These are phyloP conservation scores for Phaeosphaeriaceae sp. DNA, from an alignment of 2,329 filamentous ascomycete species.

Conservation along the genomic window DNA sequence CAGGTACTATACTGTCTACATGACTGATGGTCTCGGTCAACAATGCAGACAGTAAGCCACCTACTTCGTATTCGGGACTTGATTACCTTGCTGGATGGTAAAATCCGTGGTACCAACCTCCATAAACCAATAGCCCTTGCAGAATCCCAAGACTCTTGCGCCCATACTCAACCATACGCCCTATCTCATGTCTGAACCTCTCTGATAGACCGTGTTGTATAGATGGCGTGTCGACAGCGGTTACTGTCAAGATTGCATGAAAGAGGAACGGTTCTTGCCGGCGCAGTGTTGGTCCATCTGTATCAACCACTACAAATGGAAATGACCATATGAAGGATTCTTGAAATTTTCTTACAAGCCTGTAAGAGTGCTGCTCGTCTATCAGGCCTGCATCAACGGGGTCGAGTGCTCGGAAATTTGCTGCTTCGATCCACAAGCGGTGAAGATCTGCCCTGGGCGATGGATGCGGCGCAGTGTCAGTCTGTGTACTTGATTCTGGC, in stretches of 20 bases:
- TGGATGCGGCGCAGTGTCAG: not conserved
- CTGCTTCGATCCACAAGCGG: not conserved
- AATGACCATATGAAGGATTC: constrained; percentile 22
- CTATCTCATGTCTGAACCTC: constrained; percentile 35
- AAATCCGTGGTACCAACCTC: constrained; percentile 48
- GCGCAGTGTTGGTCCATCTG: constrained; percentile 17
- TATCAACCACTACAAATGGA: constrained; percentile 31
- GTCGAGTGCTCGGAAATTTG: constrained; percentile 16
- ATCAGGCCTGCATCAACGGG: constrained; percentile 26
- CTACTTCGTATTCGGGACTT: too few species aligned
- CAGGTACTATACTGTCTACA: too few species aligned
- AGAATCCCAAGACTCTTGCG: constrained; percentile 50
- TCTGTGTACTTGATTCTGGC: not conserved
- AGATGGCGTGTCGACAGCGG: constrained; percentile 25
- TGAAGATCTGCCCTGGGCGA: not conserved
- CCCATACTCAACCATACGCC: constrained; percentile 39
- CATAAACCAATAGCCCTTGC: constrained; percentile 48
- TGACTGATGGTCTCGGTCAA: too few species aligned
- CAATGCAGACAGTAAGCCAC: too few species aligned
- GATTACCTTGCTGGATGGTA: constrained; percentile 30
- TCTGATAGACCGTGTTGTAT: constrained; percentile 37
- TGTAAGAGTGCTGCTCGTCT: constrained; percentile 11
- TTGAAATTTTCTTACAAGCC: constrained; percentile 23
- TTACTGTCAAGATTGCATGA: constrained; percentile 40
- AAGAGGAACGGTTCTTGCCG: constrained; percentile 45